phyloP scores from a whole-genome alignment of 306 rosid genomes.

The Neltuma alba region DNA sequence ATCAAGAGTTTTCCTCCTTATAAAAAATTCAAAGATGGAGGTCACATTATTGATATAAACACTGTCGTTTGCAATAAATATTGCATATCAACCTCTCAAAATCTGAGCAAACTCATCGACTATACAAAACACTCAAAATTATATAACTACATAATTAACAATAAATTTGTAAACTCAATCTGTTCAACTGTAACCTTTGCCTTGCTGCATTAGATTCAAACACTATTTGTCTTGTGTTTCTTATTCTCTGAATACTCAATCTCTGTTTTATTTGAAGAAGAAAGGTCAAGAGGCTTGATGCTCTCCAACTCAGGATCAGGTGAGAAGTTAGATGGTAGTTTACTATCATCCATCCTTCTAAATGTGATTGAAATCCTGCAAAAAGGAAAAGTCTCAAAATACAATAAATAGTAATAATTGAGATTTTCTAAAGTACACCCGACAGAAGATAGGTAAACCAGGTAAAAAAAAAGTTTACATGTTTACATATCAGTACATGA shows the following conservation, averaged over 20 bases:
- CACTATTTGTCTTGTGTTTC: background rate
- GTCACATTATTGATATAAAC: too few relatives aligned
- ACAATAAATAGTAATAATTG: background rate
- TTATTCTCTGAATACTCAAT: background rate
- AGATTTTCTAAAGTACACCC: background rate
- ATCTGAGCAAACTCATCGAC: too few relatives aligned
- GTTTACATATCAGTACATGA: background rate
- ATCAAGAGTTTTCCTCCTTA: too few relatives aligned
- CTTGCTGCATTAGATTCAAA: slow-evolving; percentile 1
- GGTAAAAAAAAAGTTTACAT: background rate
- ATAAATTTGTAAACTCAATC: background rate
- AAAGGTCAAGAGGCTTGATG: slow-evolving; percentile 41
- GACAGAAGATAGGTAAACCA: background rate
- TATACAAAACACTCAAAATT: too few relatives aligned
- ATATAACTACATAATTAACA: background rate
- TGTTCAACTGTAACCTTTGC: background rate
- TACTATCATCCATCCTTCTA: slow-evolving; percentile 59
- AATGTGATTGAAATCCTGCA: slow-evolving; percentile 72
- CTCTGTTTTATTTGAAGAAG: slow-evolving; percentile 8
- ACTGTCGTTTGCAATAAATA: too few relatives aligned
- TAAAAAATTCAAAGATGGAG: too few relatives aligned
- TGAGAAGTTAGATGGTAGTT: slow-evolving; percentile 46
- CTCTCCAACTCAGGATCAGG: slow-evolving; percentile 48
- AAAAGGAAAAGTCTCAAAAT: background rate
- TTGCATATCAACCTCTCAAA: too few relatives aligned